Conservation (phyloP, 805 yeast species). For the Sungouiella blattae region DNA sequence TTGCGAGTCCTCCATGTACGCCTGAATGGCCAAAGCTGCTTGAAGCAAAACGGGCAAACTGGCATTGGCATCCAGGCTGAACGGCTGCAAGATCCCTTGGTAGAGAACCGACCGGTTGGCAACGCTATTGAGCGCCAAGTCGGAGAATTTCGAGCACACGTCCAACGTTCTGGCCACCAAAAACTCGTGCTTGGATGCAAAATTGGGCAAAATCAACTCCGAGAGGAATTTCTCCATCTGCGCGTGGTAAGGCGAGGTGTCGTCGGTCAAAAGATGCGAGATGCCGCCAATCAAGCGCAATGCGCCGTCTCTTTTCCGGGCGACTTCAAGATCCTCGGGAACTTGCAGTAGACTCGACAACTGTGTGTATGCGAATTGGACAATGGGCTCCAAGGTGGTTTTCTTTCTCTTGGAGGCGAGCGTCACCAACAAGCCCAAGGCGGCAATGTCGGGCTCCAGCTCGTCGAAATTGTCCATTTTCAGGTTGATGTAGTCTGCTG, state of each 20-base stretch:
- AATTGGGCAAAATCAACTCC: constrained; percentile 66
- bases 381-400: constrained; percentile 55
- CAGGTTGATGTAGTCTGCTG: constrained; percentile 80
- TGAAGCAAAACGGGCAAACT: constrained; percentile 76
- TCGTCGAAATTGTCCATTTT: constrained; percentile 57
- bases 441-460: constrained; percentile 69
- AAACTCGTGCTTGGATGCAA: constrained; percentile 58
- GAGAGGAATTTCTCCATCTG: constrained; percentile 71
- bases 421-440: constrained; percentile 66
- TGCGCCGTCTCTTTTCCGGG: constrained; percentile 71
- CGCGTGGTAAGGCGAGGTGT: constrained; percentile 52
- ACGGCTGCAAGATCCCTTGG: constrained; percentile 33
- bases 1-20: constrained; percentile 59
- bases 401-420: constrained; percentile 67
- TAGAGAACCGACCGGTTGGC: constrained; percentile 24
- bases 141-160: constrained; percentile 61
- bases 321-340: constrained; percentile 43
- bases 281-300: constrained; percentile 76
- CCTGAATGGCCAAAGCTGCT: constrained; percentile 82
- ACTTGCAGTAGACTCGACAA: constrained; percentile 29
- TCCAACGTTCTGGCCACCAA: constrained; percentile 75
- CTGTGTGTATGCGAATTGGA: constrained; percentile 55
- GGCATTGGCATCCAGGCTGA: constrained; percentile 17
- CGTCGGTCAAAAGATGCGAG: constrained; percentile 52
- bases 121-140: constrained; percentile 44